Percentiles rank a stretch among this genome's conserved stretches.
Evolutionary conservation across 2,329 filamentous ascomycete species (phyloP).

Genomic region (Aspergillus pseudonomiae): DNA sequence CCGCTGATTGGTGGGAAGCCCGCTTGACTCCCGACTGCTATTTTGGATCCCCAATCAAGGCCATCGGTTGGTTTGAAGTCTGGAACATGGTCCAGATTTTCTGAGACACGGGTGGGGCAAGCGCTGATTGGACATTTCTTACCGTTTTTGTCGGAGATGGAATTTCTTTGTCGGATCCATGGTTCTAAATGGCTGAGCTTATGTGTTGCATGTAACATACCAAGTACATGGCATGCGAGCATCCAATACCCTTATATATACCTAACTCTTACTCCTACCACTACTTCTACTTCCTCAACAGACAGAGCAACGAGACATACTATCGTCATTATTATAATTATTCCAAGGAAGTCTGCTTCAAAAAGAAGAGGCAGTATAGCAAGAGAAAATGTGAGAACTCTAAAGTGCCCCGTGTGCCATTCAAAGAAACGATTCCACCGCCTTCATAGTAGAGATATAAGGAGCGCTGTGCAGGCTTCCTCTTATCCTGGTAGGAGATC

Average conservation of each 20-base stretch:
- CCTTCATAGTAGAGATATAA: neutral
- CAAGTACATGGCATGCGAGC: no score
- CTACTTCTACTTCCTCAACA: no score
- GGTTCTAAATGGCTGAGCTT: neutral
- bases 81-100: conserved; percentile 17
- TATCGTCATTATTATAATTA: no score
- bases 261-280: no score
- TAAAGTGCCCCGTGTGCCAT: neutral
- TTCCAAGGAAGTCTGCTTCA: no score
- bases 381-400: neutral
- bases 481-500: neutral
- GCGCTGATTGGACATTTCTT: neutral
- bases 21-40: conserved; percentile 10
- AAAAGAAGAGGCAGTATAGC: neutral
- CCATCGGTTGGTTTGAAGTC: conserved; percentile 9
- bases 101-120: conserved; percentile 12
- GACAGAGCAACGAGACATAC: no score
- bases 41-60: conserved; percentile 18
- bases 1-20: conserved; percentile 7
- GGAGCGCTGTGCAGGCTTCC: neutral
- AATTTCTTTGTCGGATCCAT: neutral
- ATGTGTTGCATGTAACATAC: neutral
- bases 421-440: neutral
- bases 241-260: no score
- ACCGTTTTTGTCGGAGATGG: neutral